Percentiles rank a stretch among this genome's conserved stretches.
Conservation (phyloP, 2,329 filamentous ascomycete genomes). For the Tricladium varicosporioides region DNA sequence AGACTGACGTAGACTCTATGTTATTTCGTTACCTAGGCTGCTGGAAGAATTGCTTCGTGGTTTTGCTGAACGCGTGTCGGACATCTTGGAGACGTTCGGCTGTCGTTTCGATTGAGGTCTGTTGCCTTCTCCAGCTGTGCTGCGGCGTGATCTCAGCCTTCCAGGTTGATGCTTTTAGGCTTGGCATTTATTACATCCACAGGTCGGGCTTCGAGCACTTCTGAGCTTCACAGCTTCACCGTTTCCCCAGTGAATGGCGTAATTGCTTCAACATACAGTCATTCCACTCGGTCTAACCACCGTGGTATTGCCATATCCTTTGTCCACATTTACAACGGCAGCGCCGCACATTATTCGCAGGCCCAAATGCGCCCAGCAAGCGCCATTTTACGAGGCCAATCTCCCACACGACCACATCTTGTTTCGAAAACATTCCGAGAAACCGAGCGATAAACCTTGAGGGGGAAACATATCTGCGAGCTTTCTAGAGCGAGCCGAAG, state of each 20-base stretch:
- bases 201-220: not conserved
- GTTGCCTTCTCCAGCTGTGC: not conserved
- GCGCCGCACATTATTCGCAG: constrained; percentile 6
- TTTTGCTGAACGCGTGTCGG: not conserved
- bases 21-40: too few relatives aligned
- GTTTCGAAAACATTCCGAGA: constrained; percentile 19
- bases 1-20: too few relatives aligned
- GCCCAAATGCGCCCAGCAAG: constrained; percentile 27
- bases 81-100: not conserved
- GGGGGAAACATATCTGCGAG: not conserved
- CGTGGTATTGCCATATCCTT: not conserved
- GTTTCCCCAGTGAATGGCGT: not conserved
- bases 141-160: not conserved
- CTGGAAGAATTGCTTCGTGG: too few relatives aligned
- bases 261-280: not conserved
- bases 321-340: not conserved
- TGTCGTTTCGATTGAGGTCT: not conserved
- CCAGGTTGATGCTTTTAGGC: not conserved
- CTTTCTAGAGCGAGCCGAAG: constrained; percentile 3
- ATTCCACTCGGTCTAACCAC: too few relatives aligned
- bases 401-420: constrained; percentile 27
- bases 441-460: constrained; percentile 18
- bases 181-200: too few relatives aligned
- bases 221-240: constrained; percentile 1
- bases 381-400: constrained; percentile 26